Conservation (phyloP, 176 grass and related monocot species). For the Stipa capillata region DNA sequence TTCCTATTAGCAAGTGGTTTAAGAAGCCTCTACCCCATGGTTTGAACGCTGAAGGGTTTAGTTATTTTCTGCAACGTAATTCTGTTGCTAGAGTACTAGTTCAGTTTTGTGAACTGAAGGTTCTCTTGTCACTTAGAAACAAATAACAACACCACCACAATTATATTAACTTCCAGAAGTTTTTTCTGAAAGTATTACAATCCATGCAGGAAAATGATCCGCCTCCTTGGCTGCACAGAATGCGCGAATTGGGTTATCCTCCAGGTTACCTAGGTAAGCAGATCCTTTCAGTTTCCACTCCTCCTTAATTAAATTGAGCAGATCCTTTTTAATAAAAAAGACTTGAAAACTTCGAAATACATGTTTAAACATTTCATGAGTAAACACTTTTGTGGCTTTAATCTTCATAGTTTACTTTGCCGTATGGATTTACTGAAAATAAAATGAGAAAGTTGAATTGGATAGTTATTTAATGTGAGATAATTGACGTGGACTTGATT, state of each 20-base stretch:
- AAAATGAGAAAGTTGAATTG: not conserved
- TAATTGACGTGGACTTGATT: not conserved
- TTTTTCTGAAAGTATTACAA: not conserved
- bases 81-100: not conserved
- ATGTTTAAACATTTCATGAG: not conserved
- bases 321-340: not conserved
- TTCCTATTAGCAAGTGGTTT: constrained; percentile 10
- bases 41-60: not conserved
- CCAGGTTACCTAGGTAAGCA: constrained; percentile 89
- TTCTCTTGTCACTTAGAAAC: not conserved
- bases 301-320: not conserved
- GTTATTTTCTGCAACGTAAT: not conserved
- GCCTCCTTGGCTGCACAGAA: constrained; percentile 87
- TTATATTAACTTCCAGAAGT: not conserved
- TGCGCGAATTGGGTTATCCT: constrained; percentile 95
- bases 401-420: not conserved
- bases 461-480: not conserved
- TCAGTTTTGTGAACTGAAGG: not conserved
- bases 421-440: not conserved
- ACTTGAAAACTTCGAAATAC: not conserved
- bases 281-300: not conserved
- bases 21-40: not conserved
- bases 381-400: not conserved
- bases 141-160: not conserved
- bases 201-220: constrained; percentile 79